A percentile compares a stretch with the other conserved stretches of the same genome.
Evolutionary conservation across 1,139 yeast genomes (phyloP).

Genomic region (Lodderomyces margitis): DNA sequence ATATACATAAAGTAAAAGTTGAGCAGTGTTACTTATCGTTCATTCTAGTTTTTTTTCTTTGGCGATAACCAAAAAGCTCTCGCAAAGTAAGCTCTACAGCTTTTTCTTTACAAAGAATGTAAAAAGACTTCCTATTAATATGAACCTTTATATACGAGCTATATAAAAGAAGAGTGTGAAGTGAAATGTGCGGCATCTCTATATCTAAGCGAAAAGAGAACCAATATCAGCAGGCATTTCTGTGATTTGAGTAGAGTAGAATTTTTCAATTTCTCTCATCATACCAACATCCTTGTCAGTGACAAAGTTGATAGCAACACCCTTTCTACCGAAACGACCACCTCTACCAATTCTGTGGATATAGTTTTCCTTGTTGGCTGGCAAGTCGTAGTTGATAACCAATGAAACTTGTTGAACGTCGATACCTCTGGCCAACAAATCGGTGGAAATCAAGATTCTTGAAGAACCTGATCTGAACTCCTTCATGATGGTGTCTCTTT

Average conservation of each 20-base stretch:
- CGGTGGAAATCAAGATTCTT: conserved; percentile 94
- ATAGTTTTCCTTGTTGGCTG: conserved; percentile 96
- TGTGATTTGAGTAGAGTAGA: conserved; percentile 96
- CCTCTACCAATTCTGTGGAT: conserved; percentile 99
- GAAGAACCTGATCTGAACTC: conserved; percentile 99
- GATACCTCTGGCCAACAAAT: conserved; percentile 98
- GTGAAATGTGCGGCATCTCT: conserved; percentile 5
- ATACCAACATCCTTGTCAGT: conserved; percentile 87
- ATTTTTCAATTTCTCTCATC: conserved; percentile 96
- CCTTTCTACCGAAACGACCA: conserved; percentile 99
- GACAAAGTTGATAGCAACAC: conserved; percentile 98
- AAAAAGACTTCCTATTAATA: not conserved
- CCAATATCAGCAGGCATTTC: conserved; percentile 97
- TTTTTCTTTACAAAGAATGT: not conserved
- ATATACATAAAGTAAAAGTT: too few species aligned
- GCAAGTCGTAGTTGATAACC: conserved; percentile 97
- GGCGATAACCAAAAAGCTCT: too few species aligned
- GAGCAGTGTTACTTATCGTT: not conserved
- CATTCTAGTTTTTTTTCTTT: not conserved
- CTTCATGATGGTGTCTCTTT: conserved; percentile 97
- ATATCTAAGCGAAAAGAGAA: conserved; percentile 60
- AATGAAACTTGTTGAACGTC: conserved; percentile 99
- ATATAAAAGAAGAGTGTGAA: conserved; percentile 5
- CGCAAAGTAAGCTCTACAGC: too few species aligned
- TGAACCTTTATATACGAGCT: conserved; percentile 3